phyloP scores from a whole-genome alignment of 768 basidiomycete genomes.

The Daedaleopsis sinensis region DNA sequence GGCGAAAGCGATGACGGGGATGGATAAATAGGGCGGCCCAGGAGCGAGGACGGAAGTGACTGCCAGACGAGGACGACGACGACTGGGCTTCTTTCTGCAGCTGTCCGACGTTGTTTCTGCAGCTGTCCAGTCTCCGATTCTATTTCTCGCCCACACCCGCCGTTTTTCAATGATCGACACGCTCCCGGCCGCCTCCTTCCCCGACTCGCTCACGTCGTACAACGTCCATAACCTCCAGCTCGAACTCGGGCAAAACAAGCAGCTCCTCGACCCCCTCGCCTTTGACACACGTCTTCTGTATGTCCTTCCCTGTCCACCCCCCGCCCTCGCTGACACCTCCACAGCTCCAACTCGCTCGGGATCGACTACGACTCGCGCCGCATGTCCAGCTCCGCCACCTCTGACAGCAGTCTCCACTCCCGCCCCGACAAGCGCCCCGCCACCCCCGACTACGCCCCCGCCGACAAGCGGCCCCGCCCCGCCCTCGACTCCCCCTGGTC shows the following conservation, averaged over 20 bases:
- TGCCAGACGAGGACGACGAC: slow-evolving; percentile 18
- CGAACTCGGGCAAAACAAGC: slow-evolving; percentile 43
- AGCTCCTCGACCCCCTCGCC: slow-evolving; percentile 27
- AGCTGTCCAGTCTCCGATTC: too few species aligned
- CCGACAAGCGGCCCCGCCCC: slow-evolving; percentile 53
- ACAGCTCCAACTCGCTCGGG: slow-evolving; percentile 48
- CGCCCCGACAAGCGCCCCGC: slow-evolving; percentile 61
- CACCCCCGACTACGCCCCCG: slow-evolving; percentile 52
- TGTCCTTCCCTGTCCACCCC: slow-evolving; percentile 12
- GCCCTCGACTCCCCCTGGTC: slow-evolving; percentile 29
- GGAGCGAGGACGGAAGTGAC: slow-evolving; percentile 20
- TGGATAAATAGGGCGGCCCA: slow-evolving; percentile 23
- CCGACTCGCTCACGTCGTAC: slow-evolving; percentile 50
- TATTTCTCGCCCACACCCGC: too few species aligned
- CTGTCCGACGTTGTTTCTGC: too few species aligned
- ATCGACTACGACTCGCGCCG: slow-evolving; percentile 65
- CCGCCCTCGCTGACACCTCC: slow-evolving; percentile 4
- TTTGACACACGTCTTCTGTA: slow-evolving; percentile 37
- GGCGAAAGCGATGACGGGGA: slow-evolving; percentile 22
- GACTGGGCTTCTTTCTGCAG: too few species aligned
- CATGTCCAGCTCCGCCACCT: slow-evolving; percentile 79
- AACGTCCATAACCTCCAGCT: slow-evolving; percentile 67
- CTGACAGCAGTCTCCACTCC: slow-evolving; percentile 64
- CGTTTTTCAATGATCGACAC: slow-evolving; percentile 59
- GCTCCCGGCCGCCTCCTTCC: slow-evolving; percentile 27